Base-by-base conservation (phyloP, 495 filamentous ascomycete genomes). In the Lichenothelia convexa region DNA sequence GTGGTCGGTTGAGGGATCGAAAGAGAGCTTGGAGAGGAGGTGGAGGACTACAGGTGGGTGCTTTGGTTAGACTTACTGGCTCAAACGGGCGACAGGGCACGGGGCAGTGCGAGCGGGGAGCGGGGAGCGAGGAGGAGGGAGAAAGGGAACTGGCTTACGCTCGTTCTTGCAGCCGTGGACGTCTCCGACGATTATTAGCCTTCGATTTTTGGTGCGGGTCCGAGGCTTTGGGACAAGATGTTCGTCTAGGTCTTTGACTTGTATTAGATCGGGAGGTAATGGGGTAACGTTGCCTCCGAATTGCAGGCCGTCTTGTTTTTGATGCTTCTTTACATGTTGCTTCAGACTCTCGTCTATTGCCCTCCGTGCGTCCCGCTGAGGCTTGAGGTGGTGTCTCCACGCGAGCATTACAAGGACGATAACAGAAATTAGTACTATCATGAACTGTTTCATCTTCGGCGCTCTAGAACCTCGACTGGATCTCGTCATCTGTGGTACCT, bases 181-280 rank as follows among this genome's bases (percentile, higher is more conserved):
- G 60, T 95, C 87, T 8, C 87, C 86, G 21, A 95, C 62, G 32
- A 94, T 49, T 6, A 95, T 57, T 17, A 95, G 60, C 33, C 73
- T 46, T 37, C 53, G 35, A 21, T 57, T 49, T 21, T 47, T 45
- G 17, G 31, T 36, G 2, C 30, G 43, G 8, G 23, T 38, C 34
- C 15, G 30, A 24, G 18, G 31, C 37, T 4, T 39, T 11, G 64
- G 62, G 9, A 65, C 18, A 2, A 62, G 38, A 3, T 41, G 37
- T 7, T 51, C 41, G 36, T 71, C 57, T 42, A 71, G 35, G 2
- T 41, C 55, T 42, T 56, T 51, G 15, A 68, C 47, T 20, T 63
- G 61, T n/a, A 62, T 54, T 43, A 73, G 49, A 35, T 62, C 57
- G 34, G 58, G 54, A 26, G 72, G n/a, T n/a, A n/a, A n/a, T n/a